Percentiles rank a stretch among this genome's conserved stretches.
Conservation (phyloP, 306 rosid species). For the Ormosia emarginata region DNA sequence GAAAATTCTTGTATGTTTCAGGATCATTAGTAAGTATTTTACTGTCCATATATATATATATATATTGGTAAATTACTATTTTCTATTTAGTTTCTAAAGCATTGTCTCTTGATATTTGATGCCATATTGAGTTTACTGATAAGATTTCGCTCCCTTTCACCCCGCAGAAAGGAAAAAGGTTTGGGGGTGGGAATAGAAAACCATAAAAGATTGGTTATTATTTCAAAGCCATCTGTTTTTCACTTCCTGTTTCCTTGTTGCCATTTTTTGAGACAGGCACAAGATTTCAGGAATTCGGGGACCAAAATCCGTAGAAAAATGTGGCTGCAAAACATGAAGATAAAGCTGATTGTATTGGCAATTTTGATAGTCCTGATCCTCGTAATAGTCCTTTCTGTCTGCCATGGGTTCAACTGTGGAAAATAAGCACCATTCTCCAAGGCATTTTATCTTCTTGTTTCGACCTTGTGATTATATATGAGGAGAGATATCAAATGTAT, state of each 20-base stretch:
- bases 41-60: neutral
- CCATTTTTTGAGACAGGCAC: slow-evolving; percentile 60
- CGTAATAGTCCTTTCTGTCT: slow-evolving; percentile 79
- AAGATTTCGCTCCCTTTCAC: neutral
- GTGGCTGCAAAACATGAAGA: slow-evolving; percentile 99
- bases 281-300: slow-evolving; percentile 77
- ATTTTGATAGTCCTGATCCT: slow-evolving; percentile 87
- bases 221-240: neutral
- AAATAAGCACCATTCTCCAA: slow-evolving; percentile 38
- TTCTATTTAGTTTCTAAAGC: neutral
- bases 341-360: slow-evolving; percentile 91
- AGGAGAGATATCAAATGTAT: slow-evolving; percentile 29
- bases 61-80: neutral
- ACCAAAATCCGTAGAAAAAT: slow-evolving; percentile 91
- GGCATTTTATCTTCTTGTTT: slow-evolving; percentile 26
- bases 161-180: neutral
- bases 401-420: slow-evolving; percentile 77
- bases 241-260: neutral
- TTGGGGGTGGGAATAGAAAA: neutral
- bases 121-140: neutral
- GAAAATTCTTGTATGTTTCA: neutral
- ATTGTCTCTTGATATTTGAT: neutral
- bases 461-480: slow-evolving; percentile 42
- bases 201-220: neutral
- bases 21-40: neutral